Evolutionary conservation across 306 rosid species (phyloP), one percentile per base, ranked within the genome.

Genomic region (Mimosa bimucronata): DNA sequence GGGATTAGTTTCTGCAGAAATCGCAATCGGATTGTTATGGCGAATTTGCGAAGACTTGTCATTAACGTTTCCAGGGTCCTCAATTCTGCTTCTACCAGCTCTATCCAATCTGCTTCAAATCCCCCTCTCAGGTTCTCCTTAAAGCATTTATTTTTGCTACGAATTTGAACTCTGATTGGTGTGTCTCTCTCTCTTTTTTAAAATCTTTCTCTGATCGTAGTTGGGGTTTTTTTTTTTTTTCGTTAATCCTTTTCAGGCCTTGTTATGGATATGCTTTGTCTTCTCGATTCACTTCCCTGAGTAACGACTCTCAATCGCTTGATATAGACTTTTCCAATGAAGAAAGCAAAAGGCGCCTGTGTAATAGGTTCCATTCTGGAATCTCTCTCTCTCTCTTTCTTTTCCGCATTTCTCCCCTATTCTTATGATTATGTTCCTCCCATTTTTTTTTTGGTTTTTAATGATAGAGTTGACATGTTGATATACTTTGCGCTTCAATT

Each of bases 311-410:
- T 62, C 61, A 42, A 30, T 76, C 79, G 3, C 45, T 64, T 44
- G 77, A 83, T 42, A 82, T 91, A 31, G 97, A 94, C 82, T 83
- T 94, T 75, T 91, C 97, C 1, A 83, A 86, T 66, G 85, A 90
- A 71, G 98, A 92, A 81, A 73, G 80, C 89, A 94, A 90, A 87
- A 85, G 92, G 79, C 92, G 90, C 73, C 80, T 94, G 76, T 83
- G 83, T 74, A 94, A 92, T 86, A 91, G 92, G 94, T 93, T 74
- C 57, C 5, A 8, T 62, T 53, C 75, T 38, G 58, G 40, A 37
- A 15, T 65, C 45, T 25, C 14, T 34, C 21, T n/a, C n/a, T n/a
- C n/a, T n/a, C n/a, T n/a, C n/a, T n/a, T 2, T n/a, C 14, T 38
- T 4, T 48, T 18, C 30, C 23, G 26, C 23, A 4, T 5, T 37